These are phyloP conservation scores for Fusarium redolens DNA, from an alignment of 2,329 filamentous ascomycete species.

Conservation along the genomic window DNA sequence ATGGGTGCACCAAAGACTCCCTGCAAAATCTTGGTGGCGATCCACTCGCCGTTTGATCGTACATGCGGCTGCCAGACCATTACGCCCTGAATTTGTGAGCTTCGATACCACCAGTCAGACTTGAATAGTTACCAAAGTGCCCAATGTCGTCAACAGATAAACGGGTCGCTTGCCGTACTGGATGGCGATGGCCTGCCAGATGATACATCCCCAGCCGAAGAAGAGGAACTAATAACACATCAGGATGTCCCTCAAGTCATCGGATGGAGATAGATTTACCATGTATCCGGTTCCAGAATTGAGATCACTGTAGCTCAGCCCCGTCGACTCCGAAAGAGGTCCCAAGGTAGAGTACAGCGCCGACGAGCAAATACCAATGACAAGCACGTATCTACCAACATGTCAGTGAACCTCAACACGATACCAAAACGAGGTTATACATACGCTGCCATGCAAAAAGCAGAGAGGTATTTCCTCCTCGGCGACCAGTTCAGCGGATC, in stretches of 20 bases:
- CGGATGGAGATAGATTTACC: rapidly evolving
- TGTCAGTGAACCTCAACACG: neutral
- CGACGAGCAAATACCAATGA: neutral
- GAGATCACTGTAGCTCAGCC: neutral
- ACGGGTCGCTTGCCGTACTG: neutral
- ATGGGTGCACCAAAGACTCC: neutral
- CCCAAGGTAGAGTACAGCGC: neutral
- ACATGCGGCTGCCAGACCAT: neutral
- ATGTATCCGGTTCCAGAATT: neutral
- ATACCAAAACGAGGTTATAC: neutral
- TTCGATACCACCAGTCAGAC: rapidly evolving
- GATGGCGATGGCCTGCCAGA: neutral
- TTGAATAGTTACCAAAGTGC: neutral
- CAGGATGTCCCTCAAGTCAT: rapidly evolving
- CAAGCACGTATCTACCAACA: neutral
- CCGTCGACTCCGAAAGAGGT: neutral
- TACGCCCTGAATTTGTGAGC: neutral
- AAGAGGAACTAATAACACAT: neutral
- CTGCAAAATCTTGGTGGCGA: neutral
- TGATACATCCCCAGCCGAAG: neutral
- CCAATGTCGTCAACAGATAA: neutral
- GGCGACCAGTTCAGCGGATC: neutral
- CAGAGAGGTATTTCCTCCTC: neutral
- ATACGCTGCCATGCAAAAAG: neutral
- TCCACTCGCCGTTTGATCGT: neutral